Evolutionary conservation across 305 asterid species (phyloP).

Genomic region (Fraxinus ornus): DNA sequence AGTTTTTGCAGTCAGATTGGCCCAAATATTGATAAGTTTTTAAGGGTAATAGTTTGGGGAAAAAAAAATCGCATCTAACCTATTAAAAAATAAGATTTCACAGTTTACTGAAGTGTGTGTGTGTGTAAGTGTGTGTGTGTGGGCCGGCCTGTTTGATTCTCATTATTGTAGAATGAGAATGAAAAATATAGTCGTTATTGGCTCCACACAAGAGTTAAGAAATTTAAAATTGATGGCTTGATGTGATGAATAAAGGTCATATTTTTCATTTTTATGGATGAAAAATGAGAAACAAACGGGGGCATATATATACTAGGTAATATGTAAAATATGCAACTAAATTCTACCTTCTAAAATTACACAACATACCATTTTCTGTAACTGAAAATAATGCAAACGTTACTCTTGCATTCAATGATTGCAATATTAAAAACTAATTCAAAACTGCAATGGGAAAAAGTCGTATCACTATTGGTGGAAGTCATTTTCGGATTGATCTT

Average conservation of each 20-base stretch:
- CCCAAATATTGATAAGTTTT: not conserved
- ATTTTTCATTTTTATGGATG: too few relatives aligned
- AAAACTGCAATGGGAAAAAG: not conserved
- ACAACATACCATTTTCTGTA: not conserved
- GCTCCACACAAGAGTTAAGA: too few relatives aligned
- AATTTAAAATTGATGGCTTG: too few relatives aligned
- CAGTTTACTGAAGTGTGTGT: not conserved
- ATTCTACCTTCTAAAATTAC: not conserved
- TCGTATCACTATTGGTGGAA: not conserved
- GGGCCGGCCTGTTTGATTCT: too few relatives aligned
- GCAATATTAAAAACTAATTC: not conserved
- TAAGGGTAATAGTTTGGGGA: too few relatives aligned
- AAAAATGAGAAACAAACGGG: too few relatives aligned
- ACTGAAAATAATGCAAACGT: not conserved
- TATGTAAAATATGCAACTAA: too few relatives aligned
- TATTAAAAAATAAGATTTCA: not conserved
- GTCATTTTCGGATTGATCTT: not conserved
- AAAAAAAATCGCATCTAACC: not conserved
- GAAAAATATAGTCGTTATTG: too few relatives aligned
- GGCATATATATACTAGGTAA: too few relatives aligned
- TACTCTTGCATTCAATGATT: not conserved
- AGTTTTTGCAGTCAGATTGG: not conserved
- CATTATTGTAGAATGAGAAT: too few relatives aligned
- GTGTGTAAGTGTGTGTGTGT: too few relatives aligned
- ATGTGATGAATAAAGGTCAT: too few relatives aligned